Conservation (phyloP, 768 basidiomycete species). For the Trametopsis cervina region DNA sequence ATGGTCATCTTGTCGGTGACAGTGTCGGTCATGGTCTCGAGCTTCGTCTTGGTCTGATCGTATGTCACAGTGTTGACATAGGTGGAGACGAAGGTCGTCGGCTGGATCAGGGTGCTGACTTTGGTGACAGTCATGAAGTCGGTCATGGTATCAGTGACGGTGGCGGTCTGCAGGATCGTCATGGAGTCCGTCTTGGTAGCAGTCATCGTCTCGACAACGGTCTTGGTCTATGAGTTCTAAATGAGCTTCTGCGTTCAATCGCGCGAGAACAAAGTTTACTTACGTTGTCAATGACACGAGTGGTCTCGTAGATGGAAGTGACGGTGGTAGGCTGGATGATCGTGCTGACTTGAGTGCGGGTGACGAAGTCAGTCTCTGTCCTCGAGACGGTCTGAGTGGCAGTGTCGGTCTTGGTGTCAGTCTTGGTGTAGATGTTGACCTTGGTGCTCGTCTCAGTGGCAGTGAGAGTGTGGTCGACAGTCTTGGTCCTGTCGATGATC, state of each 20-base stretch:
- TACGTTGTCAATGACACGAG: conserved; percentile 54
- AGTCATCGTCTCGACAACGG: conserved; percentile 37
- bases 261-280: conserved; percentile 17
- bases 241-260: background rate
- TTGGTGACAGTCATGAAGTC: conserved; percentile 44
- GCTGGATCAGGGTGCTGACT: conserved; percentile 41
- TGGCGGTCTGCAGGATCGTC: conserved; percentile 37
- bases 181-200: conserved; percentile 30
- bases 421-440: conserved; percentile 46
- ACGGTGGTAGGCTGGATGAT: conserved; percentile 53
- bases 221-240: conserved; percentile 39
- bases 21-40: conserved; percentile 50
- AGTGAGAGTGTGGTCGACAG: conserved; percentile 51
- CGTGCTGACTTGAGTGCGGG: conserved; percentile 45
- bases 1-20: conserved; percentile 41
- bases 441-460: conserved; percentile 56
- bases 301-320: conserved; percentile 44
- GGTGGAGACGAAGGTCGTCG: conserved; percentile 51
- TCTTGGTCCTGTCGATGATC: conserved; percentile 45
- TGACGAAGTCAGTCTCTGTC: conserved; percentile 53
- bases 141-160: conserved; percentile 45
- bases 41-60: conserved; percentile 57
- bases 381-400: conserved; percentile 35
- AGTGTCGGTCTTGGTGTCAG: conserved; percentile 28
- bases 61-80: conserved; percentile 49